Base-by-base conservation (phyloP, 2,329 filamentous ascomycete genomes). In the Colletotrichum sidae region DNA sequence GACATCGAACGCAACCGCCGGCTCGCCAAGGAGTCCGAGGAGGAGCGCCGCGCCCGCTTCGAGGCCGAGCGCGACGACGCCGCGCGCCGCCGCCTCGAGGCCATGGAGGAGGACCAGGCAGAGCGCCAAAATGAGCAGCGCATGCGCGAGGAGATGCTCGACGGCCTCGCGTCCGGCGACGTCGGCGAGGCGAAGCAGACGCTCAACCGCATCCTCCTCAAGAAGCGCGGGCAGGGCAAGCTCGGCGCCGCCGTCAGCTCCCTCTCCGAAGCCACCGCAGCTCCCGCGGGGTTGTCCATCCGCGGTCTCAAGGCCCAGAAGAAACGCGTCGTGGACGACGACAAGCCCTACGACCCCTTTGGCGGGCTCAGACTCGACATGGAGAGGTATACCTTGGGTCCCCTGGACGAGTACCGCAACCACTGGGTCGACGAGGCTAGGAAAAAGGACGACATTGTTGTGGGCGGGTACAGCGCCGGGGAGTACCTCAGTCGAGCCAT, bases 281-380 rank as follows among this genome's bases (percentile, higher is more conserved):
- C 68, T 60, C 50, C 25, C 25, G 25, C 56, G 41, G 74, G 79
- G 11, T 78, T 90, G 38, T 88, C 90, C 2, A 94, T 97, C 77
- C 91, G 92, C 70, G 95, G 95, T 2, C 84, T 97, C 63, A 93
- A 92, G 78, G 90, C 86, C 72, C 84, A 83, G 75, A n/a, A 73
- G 74, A 12, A 74, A 69, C 53, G 67, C 61, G 45, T 53, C 2
- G 85, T 87, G 1, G 86, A 86, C 41, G 86, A 86, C 6, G 89
- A 93, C 71, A 89, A 89, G 63, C 90, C 93, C 0, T 97, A 97
- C 79, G 94, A 97, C 80, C 92, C 95, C 0, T 97, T 96, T 74
- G 93, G 89, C 44, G 96, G 93, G 1, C 80, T 94, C 67, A 79
- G 86, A 51, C 86, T 94, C 55, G 83, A 83, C 33, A 87, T 88